Conservation (phyloP, 441 rosid species). For the Euphorbia schlechtendalii region DNA sequence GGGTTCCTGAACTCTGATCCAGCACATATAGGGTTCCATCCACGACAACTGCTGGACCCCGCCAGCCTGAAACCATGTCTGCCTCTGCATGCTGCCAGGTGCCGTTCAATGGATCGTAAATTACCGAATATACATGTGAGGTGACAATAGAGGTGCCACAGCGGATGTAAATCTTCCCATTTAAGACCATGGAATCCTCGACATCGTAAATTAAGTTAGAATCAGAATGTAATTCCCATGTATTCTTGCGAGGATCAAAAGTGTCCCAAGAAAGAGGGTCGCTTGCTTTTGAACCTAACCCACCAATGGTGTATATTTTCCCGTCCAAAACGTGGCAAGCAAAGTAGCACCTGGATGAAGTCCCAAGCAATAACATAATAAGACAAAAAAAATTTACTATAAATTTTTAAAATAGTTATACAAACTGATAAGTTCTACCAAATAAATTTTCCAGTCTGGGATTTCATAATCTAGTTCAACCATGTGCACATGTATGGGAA, state of each 20-base stretch:
- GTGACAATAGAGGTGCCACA: slow-evolving; percentile 31
- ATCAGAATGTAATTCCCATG: slow-evolving; percentile 38
- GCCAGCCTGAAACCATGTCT: slow-evolving; percentile 66
- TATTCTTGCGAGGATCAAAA: slow-evolving; percentile 42
- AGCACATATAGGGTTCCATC: slow-evolving; percentile 58
- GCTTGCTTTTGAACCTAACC: slow-evolving; percentile 38
- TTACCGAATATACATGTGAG: slow-evolving; percentile 30
- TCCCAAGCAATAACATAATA: slow-evolving; percentile 8
- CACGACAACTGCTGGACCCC: slow-evolving; percentile 69
- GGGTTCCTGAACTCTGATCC: slow-evolving; percentile 71
- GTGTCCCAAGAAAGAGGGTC: slow-evolving; percentile 59
- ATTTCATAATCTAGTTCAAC: no score
- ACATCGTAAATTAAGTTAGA: slow-evolving; percentile 40
- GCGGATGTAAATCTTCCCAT: slow-evolving; percentile 53
- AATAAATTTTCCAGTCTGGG: no score
- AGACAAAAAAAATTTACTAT: neutral
- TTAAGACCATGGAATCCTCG: slow-evolving; percentile 65
- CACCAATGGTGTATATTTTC: slow-evolving; percentile 68
- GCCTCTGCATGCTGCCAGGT: slow-evolving; percentile 62
- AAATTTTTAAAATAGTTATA: neutral
- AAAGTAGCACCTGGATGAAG: slow-evolving; percentile 61
- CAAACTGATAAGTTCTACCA: neutral
- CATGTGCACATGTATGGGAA: neutral
- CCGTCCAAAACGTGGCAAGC: slow-evolving; percentile 59
- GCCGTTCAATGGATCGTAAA: slow-evolving; percentile 43